These are phyloP conservation scores for Xenosphaeropsis pyriputrescens DNA, from an alignment of 2,329 filamentous ascomycete genomes.

Conservation along the genomic window DNA sequence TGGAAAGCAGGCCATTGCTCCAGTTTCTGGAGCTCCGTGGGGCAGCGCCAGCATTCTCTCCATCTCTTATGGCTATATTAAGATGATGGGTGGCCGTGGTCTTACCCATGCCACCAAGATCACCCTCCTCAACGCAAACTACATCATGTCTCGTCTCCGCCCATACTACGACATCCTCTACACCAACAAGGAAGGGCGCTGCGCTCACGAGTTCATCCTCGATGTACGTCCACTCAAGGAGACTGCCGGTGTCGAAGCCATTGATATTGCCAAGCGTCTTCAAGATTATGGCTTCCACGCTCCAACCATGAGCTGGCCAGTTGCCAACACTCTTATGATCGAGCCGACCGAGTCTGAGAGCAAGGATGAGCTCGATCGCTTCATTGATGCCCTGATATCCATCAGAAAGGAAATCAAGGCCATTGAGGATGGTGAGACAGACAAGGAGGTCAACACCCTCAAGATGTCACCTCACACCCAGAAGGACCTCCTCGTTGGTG, in stretches of 20 bases:
- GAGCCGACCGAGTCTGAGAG: slow-evolving; percentile 92
- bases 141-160: slow-evolving; percentile 77
- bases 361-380: slow-evolving; percentile 84
- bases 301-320: slow-evolving; percentile 94
- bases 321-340: slow-evolving; percentile 93
- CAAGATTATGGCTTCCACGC: slow-evolving; percentile 97
- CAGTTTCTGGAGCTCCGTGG: slow-evolving; percentile 70
- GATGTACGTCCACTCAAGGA: slow-evolving; percentile 78
- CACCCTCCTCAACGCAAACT: slow-evolving; percentile 93
- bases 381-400: slow-evolving; percentile 76
- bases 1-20: slow-evolving; percentile 43
- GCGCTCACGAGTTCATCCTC: slow-evolving; percentile 94
- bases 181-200: slow-evolving; percentile 75
- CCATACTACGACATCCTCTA: slow-evolving; percentile 86
- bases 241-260: slow-evolving; percentile 70
- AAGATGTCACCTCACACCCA: slow-evolving; percentile 83
- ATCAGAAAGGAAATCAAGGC: slow-evolving; percentile 77
- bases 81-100: slow-evolving; percentile 76
- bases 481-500: slow-evolving; percentile 57
- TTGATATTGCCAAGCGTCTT: slow-evolving; percentile 90
- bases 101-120: slow-evolving; percentile 83
- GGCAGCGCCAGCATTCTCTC: slow-evolving; percentile 86
- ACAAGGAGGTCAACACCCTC: slow-evolving; percentile 66
- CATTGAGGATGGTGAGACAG: slow-evolving; percentile 65
- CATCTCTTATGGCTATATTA: slow-evolving; percentile 91